Evolutionary conservation across 2,329 filamentous ascomycete genomes (phyloP).

Genomic region (Xylaria sp.): DNA sequence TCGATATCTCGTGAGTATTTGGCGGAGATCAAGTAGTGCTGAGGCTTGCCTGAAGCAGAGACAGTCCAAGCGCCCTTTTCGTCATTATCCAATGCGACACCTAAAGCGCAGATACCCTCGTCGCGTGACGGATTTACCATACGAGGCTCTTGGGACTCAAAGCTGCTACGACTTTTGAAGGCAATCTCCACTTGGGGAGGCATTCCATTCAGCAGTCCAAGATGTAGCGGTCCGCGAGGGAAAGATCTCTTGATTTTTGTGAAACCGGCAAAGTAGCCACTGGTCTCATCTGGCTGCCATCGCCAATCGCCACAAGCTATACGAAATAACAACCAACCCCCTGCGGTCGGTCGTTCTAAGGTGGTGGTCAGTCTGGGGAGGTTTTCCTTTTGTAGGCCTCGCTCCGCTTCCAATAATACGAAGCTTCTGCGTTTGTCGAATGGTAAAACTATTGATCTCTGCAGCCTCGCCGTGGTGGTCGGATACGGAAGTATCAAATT

Average conservation of each 20-base stretch:
- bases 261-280: not conserved
- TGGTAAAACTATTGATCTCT: not conserved
- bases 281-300: not conserved
- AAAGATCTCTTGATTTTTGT: not conserved
- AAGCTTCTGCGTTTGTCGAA: not conserved
- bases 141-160: not conserved
- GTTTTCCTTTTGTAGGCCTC: not conserved
- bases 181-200: slow-evolving; percentile 7
- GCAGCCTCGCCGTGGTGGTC: not conserved
- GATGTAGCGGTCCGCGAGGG: not conserved
- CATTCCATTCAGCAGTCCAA: not conserved
- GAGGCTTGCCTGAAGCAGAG: slow-evolving; percentile 47
- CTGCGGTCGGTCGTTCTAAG: not conserved
- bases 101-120: slow-evolving; percentile 43
- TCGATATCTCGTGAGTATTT: slow-evolving; percentile 22
- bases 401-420: not conserved
- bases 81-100: slow-evolving; percentile 48
- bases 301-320: not conserved
- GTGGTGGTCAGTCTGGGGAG: not conserved
- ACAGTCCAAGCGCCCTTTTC: slow-evolving; percentile 53
- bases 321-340: not conserved
- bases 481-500: not conserved
- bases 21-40: slow-evolving; percentile 42
- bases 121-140: not conserved
- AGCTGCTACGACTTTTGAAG: slow-evolving; percentile 1